Evolutionary conservation across 2,329 filamentous ascomycete species (phyloP), one percentile per base, ranked within the genome.

Genomic region (Sporothrix brunneoviolacea): DNA sequence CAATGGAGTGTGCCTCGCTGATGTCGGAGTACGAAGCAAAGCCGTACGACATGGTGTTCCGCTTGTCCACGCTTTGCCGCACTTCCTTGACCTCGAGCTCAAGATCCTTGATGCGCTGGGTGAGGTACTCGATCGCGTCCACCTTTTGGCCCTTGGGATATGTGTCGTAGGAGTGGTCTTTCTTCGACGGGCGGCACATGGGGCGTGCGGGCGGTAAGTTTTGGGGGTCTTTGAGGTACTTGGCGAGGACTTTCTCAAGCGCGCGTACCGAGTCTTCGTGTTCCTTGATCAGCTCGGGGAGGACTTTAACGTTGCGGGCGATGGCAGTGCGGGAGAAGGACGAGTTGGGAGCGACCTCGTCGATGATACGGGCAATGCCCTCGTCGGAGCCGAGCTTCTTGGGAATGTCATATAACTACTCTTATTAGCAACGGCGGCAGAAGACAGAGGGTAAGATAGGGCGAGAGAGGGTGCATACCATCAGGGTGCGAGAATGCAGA

Each of bases 21-120:
- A 98, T 94, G 37, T 84, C 84, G 37, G 91, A 83, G 69, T 93
- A 98, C 60, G 89, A 96, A 8, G 91, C 91, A 64, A 98, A 98
- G 0, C 93, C 93, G 62, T 91, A 98, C 0, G 88, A 77, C 77
- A 95, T 86, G 15, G 91, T 85, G 63, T 91, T 88, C 44, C 91
- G 83, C 65, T 84, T 89, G 67, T 97, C 91, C 8, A 98, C 83
- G 1, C 82, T 83, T 35, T 82, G 77, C 12, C 93, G 82, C 1
- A 91, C 86, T 55, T 93, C 82, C 62, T 86, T 88, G 67, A 98
- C 90, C 62, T 94, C 81, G 10, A 82, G 67, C 64, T 97, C 91
- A 32, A 98, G 75, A 42, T 84, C 77, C 58, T 83, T 82, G 62
- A 98, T 96, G 16, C 91, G 83, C 48, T 85, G 79, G 0, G 90